A percentile compares a stretch with the other conserved stretches of the same genome.
These are phyloP conservation scores for Cladophialophora bantiana DNA, from an alignment of 2,329 filamentous ascomycete species.

Conservation along the genomic window DNA sequence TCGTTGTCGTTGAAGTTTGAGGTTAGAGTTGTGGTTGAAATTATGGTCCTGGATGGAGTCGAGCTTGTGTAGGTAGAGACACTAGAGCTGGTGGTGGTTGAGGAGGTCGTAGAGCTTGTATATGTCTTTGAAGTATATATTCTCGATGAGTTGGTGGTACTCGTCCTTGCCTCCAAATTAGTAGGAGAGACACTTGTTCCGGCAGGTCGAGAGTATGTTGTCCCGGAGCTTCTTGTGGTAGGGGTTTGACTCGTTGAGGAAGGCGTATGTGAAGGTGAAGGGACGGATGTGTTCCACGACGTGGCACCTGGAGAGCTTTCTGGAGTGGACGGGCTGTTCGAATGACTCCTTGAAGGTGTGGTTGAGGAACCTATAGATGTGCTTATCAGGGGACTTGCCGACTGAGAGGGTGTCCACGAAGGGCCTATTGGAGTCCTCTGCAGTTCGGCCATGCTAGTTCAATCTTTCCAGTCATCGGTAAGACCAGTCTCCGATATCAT, in stretches of 20 bases:
- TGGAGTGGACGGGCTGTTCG: background rate
- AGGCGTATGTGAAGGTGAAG: background rate
- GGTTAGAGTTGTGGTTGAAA: background rate
- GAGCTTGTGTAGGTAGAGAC: background rate
- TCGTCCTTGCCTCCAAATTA: background rate
- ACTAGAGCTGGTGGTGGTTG: background rate
- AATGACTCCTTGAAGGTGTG: background rate
- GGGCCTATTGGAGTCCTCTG: background rate
- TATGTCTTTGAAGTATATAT: background rate
- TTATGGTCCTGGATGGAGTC: background rate
- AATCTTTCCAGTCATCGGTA: background rate
- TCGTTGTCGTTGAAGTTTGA: background rate
- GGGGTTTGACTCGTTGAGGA: background rate
- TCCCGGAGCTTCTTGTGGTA: background rate
- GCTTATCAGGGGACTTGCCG: background rate
- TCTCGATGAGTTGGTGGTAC: background rate
- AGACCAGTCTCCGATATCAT: background rate
- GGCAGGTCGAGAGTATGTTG: background rate
- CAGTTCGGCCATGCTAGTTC: background rate
- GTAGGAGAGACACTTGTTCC: background rate
- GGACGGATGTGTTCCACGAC: background rate
- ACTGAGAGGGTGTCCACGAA: background rate
- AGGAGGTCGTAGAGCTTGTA: slow-evolving; percentile 4
- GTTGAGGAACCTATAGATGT: background rate
- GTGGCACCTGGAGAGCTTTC: background rate